phyloP scores from a whole-genome alignment of 805 yeast species.

The Myxozyma sirexii region DNA sequence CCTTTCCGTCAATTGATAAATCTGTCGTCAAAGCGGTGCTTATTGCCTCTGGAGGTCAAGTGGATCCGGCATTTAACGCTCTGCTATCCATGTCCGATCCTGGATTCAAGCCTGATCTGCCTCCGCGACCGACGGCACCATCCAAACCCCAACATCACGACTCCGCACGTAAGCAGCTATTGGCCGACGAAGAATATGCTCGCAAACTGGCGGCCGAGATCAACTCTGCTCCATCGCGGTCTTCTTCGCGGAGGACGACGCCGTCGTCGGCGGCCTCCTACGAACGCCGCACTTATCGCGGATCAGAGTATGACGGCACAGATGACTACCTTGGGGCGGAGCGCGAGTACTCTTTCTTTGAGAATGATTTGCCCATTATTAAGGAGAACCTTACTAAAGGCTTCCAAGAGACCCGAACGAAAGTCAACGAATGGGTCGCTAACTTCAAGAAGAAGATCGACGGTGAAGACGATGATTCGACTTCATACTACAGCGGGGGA shows the following conservation, averaged over 20 bases:
- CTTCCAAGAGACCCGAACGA: conserved; percentile 75
- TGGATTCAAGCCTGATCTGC: conserved; percentile 31
- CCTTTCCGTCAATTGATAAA: conserved; percentile 79
- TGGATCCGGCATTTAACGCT: conserved; percentile 89
- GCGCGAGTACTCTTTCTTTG: conserved; percentile 40
- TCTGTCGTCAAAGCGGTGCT: conserved; percentile 73
- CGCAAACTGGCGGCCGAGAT: conserved; percentile 60
- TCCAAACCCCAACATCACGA: background rate
- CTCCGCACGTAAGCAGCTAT: conserved; percentile 48
- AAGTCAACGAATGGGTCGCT: conserved; percentile 77
- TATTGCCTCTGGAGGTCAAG: conserved; percentile 78
- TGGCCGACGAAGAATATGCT: conserved; percentile 82
- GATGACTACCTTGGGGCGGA: conserved; percentile 8
- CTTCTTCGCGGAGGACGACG: conserved; percentile 2
- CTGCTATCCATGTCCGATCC: conserved; percentile 71
- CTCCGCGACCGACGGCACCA: conserved; percentile 29
- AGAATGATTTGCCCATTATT: conserved; percentile 52
- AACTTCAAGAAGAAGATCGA: conserved; percentile 60
- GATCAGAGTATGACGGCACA: conserved; percentile 15
- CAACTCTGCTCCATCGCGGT: conserved; percentile 4
- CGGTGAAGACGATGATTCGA: conserved; percentile 39
- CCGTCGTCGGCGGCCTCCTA: conserved; percentile 13
- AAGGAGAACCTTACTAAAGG: conserved; percentile 72
- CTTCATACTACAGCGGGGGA: conserved; percentile 14
- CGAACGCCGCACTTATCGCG: conserved; percentile 17